phyloP scores from a whole-genome alignment of 2,329 filamentous ascomycete species.

The Penicillium sp. region DNA sequence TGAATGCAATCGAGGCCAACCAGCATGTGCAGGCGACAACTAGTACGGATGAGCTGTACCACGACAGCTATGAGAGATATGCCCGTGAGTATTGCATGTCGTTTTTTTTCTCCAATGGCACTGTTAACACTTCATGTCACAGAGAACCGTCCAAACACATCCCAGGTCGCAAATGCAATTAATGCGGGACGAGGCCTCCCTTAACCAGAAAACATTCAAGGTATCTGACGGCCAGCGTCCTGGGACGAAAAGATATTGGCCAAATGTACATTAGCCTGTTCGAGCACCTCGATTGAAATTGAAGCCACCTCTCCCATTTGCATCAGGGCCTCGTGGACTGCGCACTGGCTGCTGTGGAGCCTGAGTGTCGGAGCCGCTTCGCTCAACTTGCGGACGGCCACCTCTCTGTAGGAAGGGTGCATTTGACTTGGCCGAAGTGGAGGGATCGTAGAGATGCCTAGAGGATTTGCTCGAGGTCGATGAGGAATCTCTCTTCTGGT shows the following conservation, averaged over 20 bases:
- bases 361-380: conserved; percentile 38
- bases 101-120: not conserved
- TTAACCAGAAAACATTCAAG: conserved; percentile 23
- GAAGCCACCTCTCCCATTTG: conserved; percentile 73
- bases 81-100: conserved; percentile 45
- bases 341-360: conserved; percentile 63
- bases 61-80: conserved; percentile 67
- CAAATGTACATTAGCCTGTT: conserved; percentile 27
- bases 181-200: conserved; percentile 58
- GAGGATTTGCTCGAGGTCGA: conserved; percentile 39
- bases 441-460: conserved; percentile 74
- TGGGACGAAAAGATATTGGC: conserved; percentile 1
- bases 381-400: conserved; percentile 41
- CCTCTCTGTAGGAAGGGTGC: conserved; percentile 49
- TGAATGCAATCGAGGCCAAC: conserved; percentile 66
- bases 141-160: conserved; percentile 62
- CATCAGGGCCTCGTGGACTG: conserved; percentile 74
- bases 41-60: conserved; percentile 64
- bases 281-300: conserved; percentile 68
- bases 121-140: conserved; percentile 15
- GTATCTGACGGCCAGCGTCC: not conserved
- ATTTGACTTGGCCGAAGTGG: conserved; percentile 65
- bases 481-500: conserved; percentile 44
- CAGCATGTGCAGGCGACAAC: conserved; percentile 65
- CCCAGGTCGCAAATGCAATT: conserved; percentile 59